These are phyloP conservation scores for Dentipellis sp. DNA, from an alignment of 768 basidiomycete species.

Conservation along the genomic window DNA sequence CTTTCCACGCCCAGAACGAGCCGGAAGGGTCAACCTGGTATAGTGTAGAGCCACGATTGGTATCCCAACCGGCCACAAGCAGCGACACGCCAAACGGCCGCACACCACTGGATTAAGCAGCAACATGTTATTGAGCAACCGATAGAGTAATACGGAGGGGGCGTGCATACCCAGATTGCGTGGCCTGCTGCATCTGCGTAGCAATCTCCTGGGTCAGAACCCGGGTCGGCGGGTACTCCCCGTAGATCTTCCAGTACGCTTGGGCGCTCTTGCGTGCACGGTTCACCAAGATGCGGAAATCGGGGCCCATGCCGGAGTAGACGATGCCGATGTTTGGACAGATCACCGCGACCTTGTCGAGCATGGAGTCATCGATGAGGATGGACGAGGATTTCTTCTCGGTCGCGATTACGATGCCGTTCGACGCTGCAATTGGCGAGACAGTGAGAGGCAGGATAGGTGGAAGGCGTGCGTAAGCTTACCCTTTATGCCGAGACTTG, in stretches of 20 bases:
- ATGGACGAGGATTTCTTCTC: conserved; percentile 99
- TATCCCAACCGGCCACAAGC: conserved; percentile 95
- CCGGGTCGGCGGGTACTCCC: conserved; percentile 95
- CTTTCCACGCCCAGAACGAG: conserved; percentile 99
- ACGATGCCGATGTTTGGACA: conserved; percentile 99
- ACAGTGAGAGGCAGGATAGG: conserved; percentile 11
- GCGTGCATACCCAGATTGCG: conserved; percentile 83
- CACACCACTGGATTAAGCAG: conserved; percentile 66
- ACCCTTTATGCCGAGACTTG: conserved; percentile 99
- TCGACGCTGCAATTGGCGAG: conserved; percentile 60
- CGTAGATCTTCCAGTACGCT: conserved; percentile 98
- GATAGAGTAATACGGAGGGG: conserved; percentile 16
- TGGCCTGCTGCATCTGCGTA: conserved; percentile 97
- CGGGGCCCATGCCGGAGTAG: conserved; percentile 99
- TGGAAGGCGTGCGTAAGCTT: conserved; percentile 9
- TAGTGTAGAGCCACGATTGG: conserved; percentile 87
- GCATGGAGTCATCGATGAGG: conserved; percentile 94
- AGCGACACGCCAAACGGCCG: conserved; percentile 98
- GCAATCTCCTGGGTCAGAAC: conserved; percentile 97
- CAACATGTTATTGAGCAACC: background rate
- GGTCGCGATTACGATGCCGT: conserved; percentile 98
- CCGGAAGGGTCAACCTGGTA: conserved; percentile 99
- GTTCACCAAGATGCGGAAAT: conserved; percentile 89
- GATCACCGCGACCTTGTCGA: conserved; percentile 95
- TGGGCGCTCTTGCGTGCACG: conserved; percentile 97